phyloP scores from a whole-genome alignment of 306 rosid genomes.

The Fragaria ananassa region DNA sequence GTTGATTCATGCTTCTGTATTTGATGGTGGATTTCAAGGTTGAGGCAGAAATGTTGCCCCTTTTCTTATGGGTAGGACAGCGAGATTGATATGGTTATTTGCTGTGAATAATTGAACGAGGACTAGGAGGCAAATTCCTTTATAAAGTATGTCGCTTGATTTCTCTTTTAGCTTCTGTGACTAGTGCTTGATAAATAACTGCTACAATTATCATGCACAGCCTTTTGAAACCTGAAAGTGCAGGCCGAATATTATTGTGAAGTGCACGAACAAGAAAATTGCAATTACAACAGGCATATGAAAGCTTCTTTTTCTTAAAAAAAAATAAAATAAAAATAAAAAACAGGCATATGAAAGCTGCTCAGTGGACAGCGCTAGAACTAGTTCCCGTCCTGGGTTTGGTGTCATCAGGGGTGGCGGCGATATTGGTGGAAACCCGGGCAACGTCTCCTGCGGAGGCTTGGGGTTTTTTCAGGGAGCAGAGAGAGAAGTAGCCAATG shows the following conservation, averaged over 20 bases:
- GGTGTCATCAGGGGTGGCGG: slow-evolving; percentile 43
- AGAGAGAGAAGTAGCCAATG: slow-evolving; percentile 51
- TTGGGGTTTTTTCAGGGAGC: slow-evolving; percentile 55
- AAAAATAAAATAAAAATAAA: too few species aligned
- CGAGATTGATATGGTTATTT: not conserved
- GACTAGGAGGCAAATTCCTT: not conserved
- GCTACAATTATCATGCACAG: not conserved
- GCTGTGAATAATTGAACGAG: not conserved
- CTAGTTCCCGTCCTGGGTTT: slow-evolving; percentile 43
- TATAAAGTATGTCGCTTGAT: not conserved
- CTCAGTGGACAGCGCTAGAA: not conserved
- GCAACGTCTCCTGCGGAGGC: slow-evolving; percentile 65
- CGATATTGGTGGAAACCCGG: slow-evolving; percentile 51
- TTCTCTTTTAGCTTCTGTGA: not conserved
- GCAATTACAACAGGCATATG: not conserved
- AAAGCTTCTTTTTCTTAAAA: too few species aligned
- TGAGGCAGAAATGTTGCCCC: not conserved
- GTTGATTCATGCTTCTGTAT: not conserved
- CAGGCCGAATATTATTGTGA: not conserved
- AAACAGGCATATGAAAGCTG: not conserved
- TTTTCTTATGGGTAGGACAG: not conserved
- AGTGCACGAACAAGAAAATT: not conserved
- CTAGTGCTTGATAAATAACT: not conserved
- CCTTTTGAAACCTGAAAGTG: not conserved
- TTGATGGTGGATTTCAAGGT: not conserved